Evolutionary conservation across 768 basidiomycete species (phyloP).

Genomic region (Podaxis rugospora): DNA sequence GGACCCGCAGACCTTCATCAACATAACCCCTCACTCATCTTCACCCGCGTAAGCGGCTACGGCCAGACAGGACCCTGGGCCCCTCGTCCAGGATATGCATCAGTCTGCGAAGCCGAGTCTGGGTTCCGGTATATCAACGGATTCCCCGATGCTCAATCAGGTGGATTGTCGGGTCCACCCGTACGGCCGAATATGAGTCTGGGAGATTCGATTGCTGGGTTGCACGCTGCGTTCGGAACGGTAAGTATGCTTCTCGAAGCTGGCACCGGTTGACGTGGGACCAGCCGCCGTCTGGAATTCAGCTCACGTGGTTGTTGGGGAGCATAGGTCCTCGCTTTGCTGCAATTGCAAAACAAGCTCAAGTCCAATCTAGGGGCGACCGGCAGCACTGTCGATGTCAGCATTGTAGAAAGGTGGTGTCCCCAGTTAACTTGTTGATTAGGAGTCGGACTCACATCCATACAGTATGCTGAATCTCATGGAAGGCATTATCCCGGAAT

Average conservation of each 20-base stretch:
- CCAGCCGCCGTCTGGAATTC: background rate
- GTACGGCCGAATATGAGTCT: slow-evolving; percentile 70
- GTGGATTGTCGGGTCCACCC: slow-evolving; percentile 54
- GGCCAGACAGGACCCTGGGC: slow-evolving; percentile 76
- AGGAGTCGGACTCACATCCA: background rate
- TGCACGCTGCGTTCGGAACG: slow-evolving; percentile 73
- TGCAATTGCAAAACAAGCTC: slow-evolving; percentile 35
- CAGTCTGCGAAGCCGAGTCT: slow-evolving; percentile 73
- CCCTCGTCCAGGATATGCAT: slow-evolving; percentile 64
- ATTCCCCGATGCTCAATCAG: slow-evolving; percentile 48
- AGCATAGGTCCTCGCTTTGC: slow-evolving; percentile 53
- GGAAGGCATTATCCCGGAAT: slow-evolving; percentile 76
- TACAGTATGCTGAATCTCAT: slow-evolving; percentile 69
- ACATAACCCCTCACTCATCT: slow-evolving; percentile 85
- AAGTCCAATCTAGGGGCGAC: slow-evolving; percentile 22
- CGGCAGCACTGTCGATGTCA: slow-evolving; percentile 67
- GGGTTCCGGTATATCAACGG: slow-evolving; percentile 75
- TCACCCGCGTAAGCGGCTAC: slow-evolving; percentile 80
- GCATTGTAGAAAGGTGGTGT: slow-evolving; percentile 63
- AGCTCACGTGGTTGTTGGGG: background rate
- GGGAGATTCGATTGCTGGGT: slow-evolving; percentile 66
- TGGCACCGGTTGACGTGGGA: background rate
- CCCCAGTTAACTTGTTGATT: background rate
- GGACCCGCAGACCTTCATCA: slow-evolving; percentile 55
- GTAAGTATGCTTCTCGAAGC: slow-evolving; percentile 27